Conservation (phyloP, 106 monocot species). For the Hemerocallis citrina region DNA sequence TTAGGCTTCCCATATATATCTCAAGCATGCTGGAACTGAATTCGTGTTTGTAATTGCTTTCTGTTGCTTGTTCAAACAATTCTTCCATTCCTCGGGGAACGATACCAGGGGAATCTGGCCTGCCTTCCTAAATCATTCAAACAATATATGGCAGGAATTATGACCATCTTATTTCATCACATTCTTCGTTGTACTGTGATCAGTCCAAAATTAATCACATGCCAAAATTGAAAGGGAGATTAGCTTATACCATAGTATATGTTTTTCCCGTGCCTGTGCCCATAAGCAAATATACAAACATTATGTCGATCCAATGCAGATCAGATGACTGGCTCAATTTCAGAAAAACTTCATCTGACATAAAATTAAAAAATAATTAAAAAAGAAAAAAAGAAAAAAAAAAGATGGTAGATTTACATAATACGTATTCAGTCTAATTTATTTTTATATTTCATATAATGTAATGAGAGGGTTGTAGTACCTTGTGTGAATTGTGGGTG, state of each 20-base stretch:
- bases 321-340: slow-evolving; percentile 66
- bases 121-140: slow-evolving; percentile 54
- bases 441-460: neutral
- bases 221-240: neutral
- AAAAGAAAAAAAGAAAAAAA: too few species aligned
- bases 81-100: slow-evolving; percentile 44
- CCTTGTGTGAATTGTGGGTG: slow-evolving; percentile 53
- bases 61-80: slow-evolving; percentile 39
- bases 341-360: slow-evolving; percentile 66
- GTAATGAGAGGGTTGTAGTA: slow-evolving; percentile 9
- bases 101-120: slow-evolving; percentile 32
- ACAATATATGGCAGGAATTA: neutral
- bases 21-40: slow-evolving; percentile 84
- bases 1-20: slow-evolving; percentile 66
- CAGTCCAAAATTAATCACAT: neutral
- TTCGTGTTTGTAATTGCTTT: slow-evolving; percentile 29
- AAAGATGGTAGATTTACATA: neutral
- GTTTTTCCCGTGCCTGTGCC: slow-evolving; percentile 97
- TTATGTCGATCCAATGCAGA: slow-evolving; percentile 91
- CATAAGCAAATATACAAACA: slow-evolving; percentile 95
- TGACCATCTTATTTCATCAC: neutral
- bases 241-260: slow-evolving; percentile 58
- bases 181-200: neutral
- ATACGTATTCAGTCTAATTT: neutral
- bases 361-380: neutral